Percentiles rank a stretch among this genome's conserved stretches.
phyloP scores from a whole-genome alignment of 345 rosid genomes.

The Sonneratia caseolaris region DNA sequence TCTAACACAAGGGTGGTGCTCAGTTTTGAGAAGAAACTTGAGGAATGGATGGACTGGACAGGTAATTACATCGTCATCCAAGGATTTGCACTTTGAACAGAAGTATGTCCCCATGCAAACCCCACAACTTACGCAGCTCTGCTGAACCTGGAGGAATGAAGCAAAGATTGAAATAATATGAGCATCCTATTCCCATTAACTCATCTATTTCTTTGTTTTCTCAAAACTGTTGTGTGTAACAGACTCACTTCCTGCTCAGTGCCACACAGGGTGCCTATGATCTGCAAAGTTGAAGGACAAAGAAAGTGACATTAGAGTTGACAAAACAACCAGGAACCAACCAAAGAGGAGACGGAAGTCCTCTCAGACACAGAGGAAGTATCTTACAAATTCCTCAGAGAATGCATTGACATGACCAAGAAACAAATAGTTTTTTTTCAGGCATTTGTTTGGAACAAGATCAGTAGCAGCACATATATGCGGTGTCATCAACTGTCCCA shows the following conservation, averaged over 20 bases:
- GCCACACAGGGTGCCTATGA: slow-evolving; percentile 47
- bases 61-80: slow-evolving; percentile 45
- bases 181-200: neutral
- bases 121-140: slow-evolving; percentile 46
- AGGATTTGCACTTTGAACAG: slow-evolving; percentile 56
- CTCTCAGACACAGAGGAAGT: neutral
- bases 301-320: neutral
- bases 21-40: neutral
- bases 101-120: slow-evolving; percentile 64
- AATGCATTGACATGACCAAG: neutral
- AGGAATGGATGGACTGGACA: neutral
- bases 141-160: slow-evolving; percentile 32
- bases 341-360: neutral
- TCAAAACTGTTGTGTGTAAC: neutral
- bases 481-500: neutral
- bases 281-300: slow-evolving; percentile 24
- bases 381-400: neutral
- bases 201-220: neutral
- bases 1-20: neutral
- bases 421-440: neutral
- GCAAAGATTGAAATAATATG: neutral
- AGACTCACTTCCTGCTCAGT: slow-evolving; percentile 59
- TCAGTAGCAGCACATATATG: neutral
- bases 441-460: neutral
- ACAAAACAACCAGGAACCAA: neutral